phyloP scores from a whole-genome alignment of 2,329 filamentous ascomycete genomes.

The Ustilaginoidea virens region DNA sequence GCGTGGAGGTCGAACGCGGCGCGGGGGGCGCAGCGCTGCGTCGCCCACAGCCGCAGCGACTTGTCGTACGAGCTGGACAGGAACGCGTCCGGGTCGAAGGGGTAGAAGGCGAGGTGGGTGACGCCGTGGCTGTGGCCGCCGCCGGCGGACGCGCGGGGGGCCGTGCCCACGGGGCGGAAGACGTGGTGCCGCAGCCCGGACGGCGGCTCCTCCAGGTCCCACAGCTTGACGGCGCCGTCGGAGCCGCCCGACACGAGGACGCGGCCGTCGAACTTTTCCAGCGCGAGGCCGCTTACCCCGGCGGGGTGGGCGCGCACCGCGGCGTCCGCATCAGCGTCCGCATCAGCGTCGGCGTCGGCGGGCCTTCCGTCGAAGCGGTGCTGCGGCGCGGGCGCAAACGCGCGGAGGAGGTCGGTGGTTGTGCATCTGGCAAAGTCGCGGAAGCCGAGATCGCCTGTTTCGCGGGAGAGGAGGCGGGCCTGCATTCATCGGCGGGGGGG shows the following conservation, averaged over 20 bases:
- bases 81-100: constrained; percentile 62
- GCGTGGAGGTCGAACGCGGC: constrained; percentile 53
- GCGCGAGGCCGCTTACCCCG: constrained; percentile 62
- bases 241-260: constrained; percentile 74
- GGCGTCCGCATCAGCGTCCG: background rate
- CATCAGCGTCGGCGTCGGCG: background rate
- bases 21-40: constrained; percentile 41
- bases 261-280: constrained; percentile 66
- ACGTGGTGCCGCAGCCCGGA: constrained; percentile 28
- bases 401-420: constrained; percentile 48
- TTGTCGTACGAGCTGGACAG: constrained; percentile 67
- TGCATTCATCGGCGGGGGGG: constrained; percentile 51
- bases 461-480: constrained; percentile 64
- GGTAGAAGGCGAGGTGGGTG: constrained; percentile 63
- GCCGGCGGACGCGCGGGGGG: constrained; percentile 25
- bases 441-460: constrained; percentile 50
- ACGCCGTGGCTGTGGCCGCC: constrained; percentile 51
- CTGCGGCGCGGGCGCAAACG: constrained; percentile 51
- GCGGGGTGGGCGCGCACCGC: constrained; percentile 52
- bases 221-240: constrained; percentile 70
- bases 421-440: constrained; percentile 50
- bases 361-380: constrained; percentile 51
- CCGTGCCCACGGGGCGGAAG: constrained; percentile 38
- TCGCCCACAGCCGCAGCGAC: constrained; percentile 60
- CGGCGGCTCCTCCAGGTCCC: constrained; percentile 59